A percentile compares a stretch with the other conserved stretches of the same genome.
Conservation (phyloP, 2,329 filamentous ascomycete species). For the Xylaria sp. region DNA sequence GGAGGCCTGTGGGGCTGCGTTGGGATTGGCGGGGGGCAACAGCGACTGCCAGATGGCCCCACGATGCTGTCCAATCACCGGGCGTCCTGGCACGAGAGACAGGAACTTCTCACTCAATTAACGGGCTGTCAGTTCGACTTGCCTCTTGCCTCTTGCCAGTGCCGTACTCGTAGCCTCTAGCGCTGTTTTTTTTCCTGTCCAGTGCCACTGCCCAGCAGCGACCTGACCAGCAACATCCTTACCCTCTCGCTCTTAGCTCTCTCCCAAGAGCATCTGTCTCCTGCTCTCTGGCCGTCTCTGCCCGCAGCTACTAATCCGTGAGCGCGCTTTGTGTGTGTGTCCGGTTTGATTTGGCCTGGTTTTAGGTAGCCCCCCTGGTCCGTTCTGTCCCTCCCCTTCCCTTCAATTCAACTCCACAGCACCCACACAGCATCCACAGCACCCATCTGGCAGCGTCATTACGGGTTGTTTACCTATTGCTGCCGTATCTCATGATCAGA, state of each 20-base stretch:
- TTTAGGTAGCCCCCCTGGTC: neutral
- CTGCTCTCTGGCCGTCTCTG: too few relatives aligned
- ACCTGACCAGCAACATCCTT: too few relatives aligned
- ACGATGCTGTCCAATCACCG: neutral
- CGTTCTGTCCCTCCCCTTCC: neutral
- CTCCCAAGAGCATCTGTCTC: neutral
- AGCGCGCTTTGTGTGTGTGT: neutral
- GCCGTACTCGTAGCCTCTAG: neutral
- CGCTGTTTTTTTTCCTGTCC: neutral
- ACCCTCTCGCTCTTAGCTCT: neutral
- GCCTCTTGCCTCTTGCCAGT: neutral
- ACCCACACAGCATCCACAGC: neutral
- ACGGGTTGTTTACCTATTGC: neutral
- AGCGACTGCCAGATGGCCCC: neutral
- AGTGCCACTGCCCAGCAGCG: too few relatives aligned
- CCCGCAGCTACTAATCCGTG: neutral
- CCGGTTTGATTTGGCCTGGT: neutral
- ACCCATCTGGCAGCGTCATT: constrained; percentile 5
- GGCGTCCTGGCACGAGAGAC: neutral
- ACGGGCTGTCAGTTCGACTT: neutral
- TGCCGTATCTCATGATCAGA: neutral
- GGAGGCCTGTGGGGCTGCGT: constrained; percentile 4
- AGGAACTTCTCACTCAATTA: neutral
- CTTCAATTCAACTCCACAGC: constrained; percentile 1
- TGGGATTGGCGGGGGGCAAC: constrained; percentile 8